Evolutionary conservation across 345 rosid species (phyloP).

Genomic region (Ailanthus altissimus): DNA sequence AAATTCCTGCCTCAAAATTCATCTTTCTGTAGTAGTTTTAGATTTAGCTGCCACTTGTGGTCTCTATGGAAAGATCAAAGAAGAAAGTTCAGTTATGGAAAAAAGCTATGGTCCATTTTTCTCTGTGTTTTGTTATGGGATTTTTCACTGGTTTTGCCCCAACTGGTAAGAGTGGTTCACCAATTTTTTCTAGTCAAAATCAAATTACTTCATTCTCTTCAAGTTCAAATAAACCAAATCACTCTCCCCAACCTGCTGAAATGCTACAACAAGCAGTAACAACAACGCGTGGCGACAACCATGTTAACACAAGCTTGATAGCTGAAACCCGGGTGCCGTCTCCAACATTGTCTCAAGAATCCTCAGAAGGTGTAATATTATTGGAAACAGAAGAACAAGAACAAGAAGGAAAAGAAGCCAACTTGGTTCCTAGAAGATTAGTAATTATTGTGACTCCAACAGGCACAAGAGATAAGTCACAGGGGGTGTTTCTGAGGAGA

Average conservation of each 20-base stretch:
- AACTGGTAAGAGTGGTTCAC: constrained; percentile 41
- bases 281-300: constrained; percentile 7
- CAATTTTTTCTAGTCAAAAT: constrained; percentile 35
- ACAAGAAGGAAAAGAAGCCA: constrained; percentile 5
- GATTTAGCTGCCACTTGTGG: constrained; percentile 31
- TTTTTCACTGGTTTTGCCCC: constrained; percentile 93
- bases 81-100: constrained; percentile 83
- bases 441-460: constrained; percentile 69
- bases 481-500: constrained; percentile 59
- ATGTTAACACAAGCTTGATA: constrained; percentile 31
- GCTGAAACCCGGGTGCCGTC: constrained; percentile 34
- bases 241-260: constrained; percentile 34
- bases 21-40: background rate
- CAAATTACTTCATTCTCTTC: constrained; percentile 14
- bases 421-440: constrained; percentile 42
- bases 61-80: constrained; percentile 69
- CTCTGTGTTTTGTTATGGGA: constrained; percentile 84
- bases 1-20: background rate
- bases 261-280: constrained; percentile 19
- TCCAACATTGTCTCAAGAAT: constrained; percentile 28
- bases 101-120: constrained; percentile 76
- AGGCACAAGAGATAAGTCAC: constrained; percentile 35
- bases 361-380: constrained; percentile 13
- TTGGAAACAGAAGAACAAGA: constrained; percentile 1
- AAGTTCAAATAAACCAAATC: constrained; percentile 28